Evolutionary conservation across 2,329 filamentous ascomycete genomes (phyloP), one percentile per base, ranked within the genome.

Genomic region (Penicillium sp.): DNA sequence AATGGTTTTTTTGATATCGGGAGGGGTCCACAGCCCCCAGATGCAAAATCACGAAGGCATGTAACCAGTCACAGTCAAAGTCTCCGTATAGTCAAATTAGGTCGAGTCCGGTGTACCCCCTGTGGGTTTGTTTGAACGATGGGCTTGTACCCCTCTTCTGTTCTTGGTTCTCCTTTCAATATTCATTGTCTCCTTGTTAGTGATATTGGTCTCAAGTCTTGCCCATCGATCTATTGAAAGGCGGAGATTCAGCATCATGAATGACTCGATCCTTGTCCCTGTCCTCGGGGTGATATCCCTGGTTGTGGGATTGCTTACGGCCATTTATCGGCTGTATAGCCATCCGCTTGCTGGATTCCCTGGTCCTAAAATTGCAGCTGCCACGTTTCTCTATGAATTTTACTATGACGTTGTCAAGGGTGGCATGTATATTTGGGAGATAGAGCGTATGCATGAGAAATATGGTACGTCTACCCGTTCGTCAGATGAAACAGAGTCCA

Each of bases 281-380:
- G 37, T 42, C 30, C 8, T 59, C 9, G 40, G 40, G 24, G 19
- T 45, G 5, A 40, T 58, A 12, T 9, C 59, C 12, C 24, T 60
- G 5, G 19, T 65, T 2, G 10, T 65, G n/a, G 42, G 44, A 1
- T 19, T 63, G 38, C 58, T 56, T 9, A 59, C 45, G 38, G 42
- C 63, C 12, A 40, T 56, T 15, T 61, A 68, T 47, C 60, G 64
- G 49, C 26, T 68, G 24, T 66, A 59, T n/a, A 66, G 73, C 19
- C 72, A 76, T 55, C 75, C 75, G 3, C 65, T 77, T 17, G 60
- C 70, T 15, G 65, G 64, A 10, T 74, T 76, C 15, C 75, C 75
- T 3, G 75, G 75, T 5, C 72, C 75, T 3, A 73, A 68, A 50
- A 63, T 77, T 26, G 73, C 75, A n/a, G 75, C 72, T 8, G 62